phyloP scores from a whole-genome alignment of 106 monocot genomes.

The Chionographis japonica region DNA sequence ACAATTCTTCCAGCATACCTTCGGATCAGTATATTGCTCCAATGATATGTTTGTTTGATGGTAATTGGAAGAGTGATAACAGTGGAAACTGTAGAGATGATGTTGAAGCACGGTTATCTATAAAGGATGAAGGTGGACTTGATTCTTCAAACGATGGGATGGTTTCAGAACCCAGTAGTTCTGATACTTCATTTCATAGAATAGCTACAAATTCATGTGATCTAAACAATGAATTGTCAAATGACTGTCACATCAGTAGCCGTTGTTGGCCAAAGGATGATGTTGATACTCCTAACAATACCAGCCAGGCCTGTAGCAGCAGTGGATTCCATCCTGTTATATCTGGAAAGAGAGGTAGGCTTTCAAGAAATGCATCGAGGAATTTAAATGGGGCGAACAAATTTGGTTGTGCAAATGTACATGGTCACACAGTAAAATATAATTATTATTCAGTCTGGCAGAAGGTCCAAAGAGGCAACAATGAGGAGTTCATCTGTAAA shows the following conservation, averaged over 20 bases:
- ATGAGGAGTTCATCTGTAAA: constrained; percentile 2
- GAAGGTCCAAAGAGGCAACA: constrained; percentile 46
- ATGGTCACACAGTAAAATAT: constrained; percentile 23
- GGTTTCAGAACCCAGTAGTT: constrained; percentile 4
- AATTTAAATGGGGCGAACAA: constrained; percentile 9
- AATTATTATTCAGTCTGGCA: constrained; percentile 51
- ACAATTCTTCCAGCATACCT: constrained; percentile 2
- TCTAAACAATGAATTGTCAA: constrained; percentile 15
- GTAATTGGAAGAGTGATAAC: constrained; percentile 23
- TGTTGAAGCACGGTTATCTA: constrained; percentile 8
- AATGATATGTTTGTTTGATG: constrained; percentile 3
- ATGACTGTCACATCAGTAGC: not conserved
- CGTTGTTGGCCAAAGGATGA: constrained; percentile 7
- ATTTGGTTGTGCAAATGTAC: constrained; percentile 2
- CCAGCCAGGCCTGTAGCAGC: constrained; percentile 36
- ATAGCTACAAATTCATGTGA: not conserved
- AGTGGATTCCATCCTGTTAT: constrained; percentile 34
- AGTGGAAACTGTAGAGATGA: constrained; percentile 21
- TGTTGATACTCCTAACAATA: constrained; percentile 9
- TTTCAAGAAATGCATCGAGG: constrained; percentile 26
- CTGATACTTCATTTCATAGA: constrained; percentile 4
- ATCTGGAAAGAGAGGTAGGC: constrained; percentile 38
- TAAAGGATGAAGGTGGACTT: constrained; percentile 14
- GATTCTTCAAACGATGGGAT: constrained; percentile 9
- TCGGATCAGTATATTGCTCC: constrained; percentile 2